Conservation (phyloP, 2,329 filamentous ascomycete species). For the Metarhizium guizhouense region DNA sequence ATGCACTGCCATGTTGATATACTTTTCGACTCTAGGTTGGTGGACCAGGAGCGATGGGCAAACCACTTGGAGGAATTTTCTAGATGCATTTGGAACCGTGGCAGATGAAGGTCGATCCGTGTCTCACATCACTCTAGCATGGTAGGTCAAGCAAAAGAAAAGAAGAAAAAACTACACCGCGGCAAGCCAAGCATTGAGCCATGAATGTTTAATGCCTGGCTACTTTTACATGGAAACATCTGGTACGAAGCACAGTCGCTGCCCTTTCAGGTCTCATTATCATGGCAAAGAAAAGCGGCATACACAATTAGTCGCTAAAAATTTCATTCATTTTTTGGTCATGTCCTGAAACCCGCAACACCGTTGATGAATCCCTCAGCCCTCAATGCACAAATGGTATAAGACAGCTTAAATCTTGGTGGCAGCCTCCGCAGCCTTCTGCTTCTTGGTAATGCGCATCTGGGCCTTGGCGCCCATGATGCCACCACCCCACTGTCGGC, state of each 20-base stretch:
- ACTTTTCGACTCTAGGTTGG: too few relatives aligned
- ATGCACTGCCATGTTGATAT: too few relatives aligned
- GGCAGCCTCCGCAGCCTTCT: constrained; percentile 86
- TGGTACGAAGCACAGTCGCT: not conserved
- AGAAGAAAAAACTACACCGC: too few relatives aligned
- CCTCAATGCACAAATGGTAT: constrained; percentile 31
- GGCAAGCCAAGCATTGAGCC: not conserved
- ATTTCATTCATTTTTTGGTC: constrained; percentile 31
- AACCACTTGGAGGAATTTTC: too few relatives aligned
- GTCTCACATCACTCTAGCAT: too few relatives aligned
- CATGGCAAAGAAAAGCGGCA: constrained; percentile 8
- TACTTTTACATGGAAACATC: not conserved
- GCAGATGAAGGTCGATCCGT: too few relatives aligned
- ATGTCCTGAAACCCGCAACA: constrained; percentile 33
- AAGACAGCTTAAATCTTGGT: constrained; percentile 81
- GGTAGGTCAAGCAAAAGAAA: too few relatives aligned
- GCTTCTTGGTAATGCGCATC: constrained; percentile 70
- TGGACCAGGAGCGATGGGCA: too few relatives aligned
- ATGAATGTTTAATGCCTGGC: not conserved
- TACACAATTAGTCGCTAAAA: constrained; percentile 23
- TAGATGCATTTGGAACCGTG: too few relatives aligned
- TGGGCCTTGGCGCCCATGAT: constrained; percentile 97
- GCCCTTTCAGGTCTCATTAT: not conserved
- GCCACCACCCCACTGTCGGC: constrained; percentile 97
- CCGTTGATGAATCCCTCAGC: constrained; percentile 25